Percentiles rank a stretch among this genome's conserved stretches.
phyloP scores from a whole-genome alignment of 768 basidiomycete genomes.

The Termitomyces sp. region DNA sequence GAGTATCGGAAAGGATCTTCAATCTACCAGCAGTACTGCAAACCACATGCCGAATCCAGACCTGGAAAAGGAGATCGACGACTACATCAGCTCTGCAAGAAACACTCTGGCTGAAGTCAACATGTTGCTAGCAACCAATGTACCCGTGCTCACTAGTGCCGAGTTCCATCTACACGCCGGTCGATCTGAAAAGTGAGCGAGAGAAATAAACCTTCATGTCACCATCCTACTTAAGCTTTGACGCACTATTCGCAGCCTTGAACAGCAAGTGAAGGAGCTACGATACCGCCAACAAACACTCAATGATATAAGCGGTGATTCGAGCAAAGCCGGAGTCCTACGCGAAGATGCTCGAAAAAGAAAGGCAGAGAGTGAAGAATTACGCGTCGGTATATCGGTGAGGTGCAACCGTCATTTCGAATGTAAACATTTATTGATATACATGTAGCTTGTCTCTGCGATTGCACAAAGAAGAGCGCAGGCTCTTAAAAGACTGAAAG shows the following conservation, averaged over 20 bases:
- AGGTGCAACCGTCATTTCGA: background rate
- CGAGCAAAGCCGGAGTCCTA: background rate
- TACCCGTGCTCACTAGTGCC: background rate
- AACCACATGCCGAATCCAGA: background rate
- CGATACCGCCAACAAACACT: background rate
- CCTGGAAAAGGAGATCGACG: background rate
- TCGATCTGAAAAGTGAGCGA: background rate
- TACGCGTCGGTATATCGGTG: background rate
- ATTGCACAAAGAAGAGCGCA: background rate
- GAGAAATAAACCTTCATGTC: background rate
- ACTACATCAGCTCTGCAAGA: background rate
- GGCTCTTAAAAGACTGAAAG: background rate
- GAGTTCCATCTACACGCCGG: background rate
- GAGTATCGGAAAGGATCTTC: background rate
- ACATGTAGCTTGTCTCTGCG: background rate
- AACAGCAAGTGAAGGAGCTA: background rate
- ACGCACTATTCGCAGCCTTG: background rate
- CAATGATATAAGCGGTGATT: background rate
- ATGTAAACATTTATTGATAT: background rate
- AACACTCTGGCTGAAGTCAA: background rate
- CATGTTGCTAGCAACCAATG: background rate
- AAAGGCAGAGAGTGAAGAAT: background rate
- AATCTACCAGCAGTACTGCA: background rate
- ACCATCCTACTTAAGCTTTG: background rate
- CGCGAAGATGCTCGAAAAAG: background rate